Percentiles rank a stretch among this genome's conserved stretches.
Evolutionary conservation across 371 early-diverging fungal species (phyloP).

Genomic region (Massospora cicadina): DNA sequence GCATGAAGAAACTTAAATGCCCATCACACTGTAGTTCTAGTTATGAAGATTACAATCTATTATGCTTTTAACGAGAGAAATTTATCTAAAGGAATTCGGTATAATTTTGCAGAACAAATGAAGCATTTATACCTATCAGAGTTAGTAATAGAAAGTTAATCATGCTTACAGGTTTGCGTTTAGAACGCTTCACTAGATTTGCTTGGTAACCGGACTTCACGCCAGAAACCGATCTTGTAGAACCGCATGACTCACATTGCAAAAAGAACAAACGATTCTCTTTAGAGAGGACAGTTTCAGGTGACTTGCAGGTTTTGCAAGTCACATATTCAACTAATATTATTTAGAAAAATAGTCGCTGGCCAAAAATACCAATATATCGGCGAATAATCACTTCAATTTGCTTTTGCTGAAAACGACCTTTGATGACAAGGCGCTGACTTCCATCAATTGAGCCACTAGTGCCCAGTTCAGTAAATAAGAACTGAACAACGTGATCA

Average conservation of each 20-base stretch:
- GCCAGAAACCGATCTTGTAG: constrained; percentile 88
- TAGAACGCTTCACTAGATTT: constrained; percentile 47
- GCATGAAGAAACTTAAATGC: no score
- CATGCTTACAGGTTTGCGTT: constrained; percentile 5
- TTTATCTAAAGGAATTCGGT: not conserved
- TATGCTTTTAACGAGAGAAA: not conserved
- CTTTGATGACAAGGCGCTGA: constrained; percentile 92
- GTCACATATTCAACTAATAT: constrained; percentile 87
- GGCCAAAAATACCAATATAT: constrained; percentile 63
- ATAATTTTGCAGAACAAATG: not conserved
- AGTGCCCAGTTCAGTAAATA: constrained; percentile 97
- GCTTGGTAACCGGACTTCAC: constrained; percentile 98
- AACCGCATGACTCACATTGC: constrained; percentile 96
- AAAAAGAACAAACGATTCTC: constrained; percentile 97
- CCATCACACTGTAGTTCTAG: no score
- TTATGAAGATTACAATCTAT: not conserved
- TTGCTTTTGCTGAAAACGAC: constrained; percentile 97
- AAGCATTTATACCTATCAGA: not conserved
- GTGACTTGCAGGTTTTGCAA: constrained; percentile 97
- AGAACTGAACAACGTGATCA: constrained; percentile 94
- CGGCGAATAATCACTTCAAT: constrained; percentile 96
- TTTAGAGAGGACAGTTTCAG: constrained; percentile 90
- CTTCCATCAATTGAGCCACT: constrained; percentile 92
- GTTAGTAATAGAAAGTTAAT: not conserved
- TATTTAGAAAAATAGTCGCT: constrained; percentile 5